Evolutionary conservation across 495 filamentous ascomycete genomes (phyloP).

Genomic region (Staphylotrichum tortipilum): DNA sequence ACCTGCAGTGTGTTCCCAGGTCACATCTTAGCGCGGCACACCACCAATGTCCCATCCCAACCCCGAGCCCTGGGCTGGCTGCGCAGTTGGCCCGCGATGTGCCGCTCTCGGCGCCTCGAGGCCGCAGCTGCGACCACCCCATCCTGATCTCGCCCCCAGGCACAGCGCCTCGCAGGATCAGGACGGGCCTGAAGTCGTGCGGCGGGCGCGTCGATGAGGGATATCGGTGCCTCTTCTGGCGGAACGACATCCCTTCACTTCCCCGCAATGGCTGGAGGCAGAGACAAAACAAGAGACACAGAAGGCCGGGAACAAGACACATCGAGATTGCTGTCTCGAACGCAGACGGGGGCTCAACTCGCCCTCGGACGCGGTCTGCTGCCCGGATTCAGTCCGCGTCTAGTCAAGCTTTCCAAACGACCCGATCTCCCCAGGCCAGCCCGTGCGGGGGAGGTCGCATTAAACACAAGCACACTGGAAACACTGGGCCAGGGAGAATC

Average conservation of each 20-base stretch:
- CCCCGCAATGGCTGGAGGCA: too few species aligned
- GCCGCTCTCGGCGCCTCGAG: constrained; percentile 9
- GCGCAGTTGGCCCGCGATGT: background rate
- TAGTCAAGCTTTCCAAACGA: constrained; percentile 4
- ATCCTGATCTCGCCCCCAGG: background rate
- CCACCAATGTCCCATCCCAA: background rate
- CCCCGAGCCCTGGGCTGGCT: background rate
- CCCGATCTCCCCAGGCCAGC: background rate
- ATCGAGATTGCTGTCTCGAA: background rate
- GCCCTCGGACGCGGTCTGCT: too few species aligned
- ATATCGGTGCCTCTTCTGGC: too few species aligned
- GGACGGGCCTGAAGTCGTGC: background rate
- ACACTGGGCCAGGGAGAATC: background rate
- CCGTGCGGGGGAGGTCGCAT: background rate
- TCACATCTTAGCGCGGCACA: background rate
- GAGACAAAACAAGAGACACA: background rate
- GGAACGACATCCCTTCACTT: too few species aligned
- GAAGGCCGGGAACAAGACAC: background rate
- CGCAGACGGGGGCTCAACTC: too few species aligned
- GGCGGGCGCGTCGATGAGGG: too few species aligned
- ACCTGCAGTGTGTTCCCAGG: background rate
- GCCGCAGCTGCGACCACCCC: background rate
- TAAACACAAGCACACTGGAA: background rate
- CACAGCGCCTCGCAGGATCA: too few species aligned
- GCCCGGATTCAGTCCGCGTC: too few species aligned